phyloP scores from a whole-genome alignment of 225 moss, liverwort and hornwort species.

The Anthoceros angustus region DNA sequence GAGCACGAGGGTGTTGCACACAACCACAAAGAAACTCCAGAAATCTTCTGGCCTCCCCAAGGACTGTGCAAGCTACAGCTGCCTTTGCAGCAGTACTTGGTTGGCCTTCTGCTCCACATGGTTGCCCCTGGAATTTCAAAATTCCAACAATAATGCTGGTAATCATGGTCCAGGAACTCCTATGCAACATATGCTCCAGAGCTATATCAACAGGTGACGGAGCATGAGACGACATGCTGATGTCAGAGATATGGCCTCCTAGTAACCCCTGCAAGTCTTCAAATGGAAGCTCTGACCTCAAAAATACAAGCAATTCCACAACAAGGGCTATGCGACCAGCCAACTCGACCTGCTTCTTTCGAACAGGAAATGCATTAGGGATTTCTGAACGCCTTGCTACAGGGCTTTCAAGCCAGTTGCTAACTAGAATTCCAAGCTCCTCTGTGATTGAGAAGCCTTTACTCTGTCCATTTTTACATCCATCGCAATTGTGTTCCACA shows the following conservation, averaged over 20 bases:
- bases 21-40: neutral
- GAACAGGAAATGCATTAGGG: neutral
- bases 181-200: constrained; percentile 45
- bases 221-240: constrained; percentile 13
- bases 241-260: constrained; percentile 12
- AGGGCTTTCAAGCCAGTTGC: neutral
- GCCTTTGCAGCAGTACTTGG: constrained; percentile 1
- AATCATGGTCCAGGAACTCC: constrained; percentile 57
- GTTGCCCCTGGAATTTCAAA: constrained; percentile 19
- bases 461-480: neutral
- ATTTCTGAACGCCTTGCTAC: neutral
- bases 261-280: constrained; percentile 39
- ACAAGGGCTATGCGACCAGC: constrained; percentile 61
- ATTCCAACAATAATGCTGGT: constrained; percentile 34
- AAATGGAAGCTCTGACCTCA: constrained; percentile 62
- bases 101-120: constrained; percentile 1
- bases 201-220: constrained; percentile 24
- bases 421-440: neutral
- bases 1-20: neutral
- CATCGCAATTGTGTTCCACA: neutral
- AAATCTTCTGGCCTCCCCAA: neutral
- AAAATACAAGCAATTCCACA: constrained; percentile 50
- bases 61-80: neutral
- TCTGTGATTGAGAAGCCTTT: neutral
- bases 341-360: constrained; percentile 29